These are phyloP conservation scores for Hypoxylon rickii DNA, from an alignment of 495 filamentous ascomycete species.

Conservation along the genomic window DNA sequence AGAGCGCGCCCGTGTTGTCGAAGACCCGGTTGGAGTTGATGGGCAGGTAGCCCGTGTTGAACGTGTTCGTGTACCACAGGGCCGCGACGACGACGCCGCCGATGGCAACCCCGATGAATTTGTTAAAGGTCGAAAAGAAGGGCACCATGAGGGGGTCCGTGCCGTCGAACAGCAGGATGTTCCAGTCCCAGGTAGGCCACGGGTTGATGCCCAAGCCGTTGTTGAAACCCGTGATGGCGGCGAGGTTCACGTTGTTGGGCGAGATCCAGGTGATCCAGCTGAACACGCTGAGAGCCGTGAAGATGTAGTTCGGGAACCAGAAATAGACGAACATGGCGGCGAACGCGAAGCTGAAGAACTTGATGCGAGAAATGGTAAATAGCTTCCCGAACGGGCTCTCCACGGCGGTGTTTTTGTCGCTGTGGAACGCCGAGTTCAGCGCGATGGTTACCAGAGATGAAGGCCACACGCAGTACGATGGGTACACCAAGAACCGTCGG, in stretches of 20 bases:
- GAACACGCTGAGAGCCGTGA: conserved; percentile 43
- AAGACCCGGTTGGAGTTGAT: conserved; percentile 47
- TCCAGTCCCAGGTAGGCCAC: conserved; percentile 50
- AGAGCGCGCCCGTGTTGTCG: conserved; percentile 43
- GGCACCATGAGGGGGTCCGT: conserved; percentile 50
- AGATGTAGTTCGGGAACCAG: conserved; percentile 52
- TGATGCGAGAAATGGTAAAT: conserved; percentile 42
- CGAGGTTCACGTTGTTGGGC: conserved; percentile 41
- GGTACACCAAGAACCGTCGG: conserved; percentile 61
- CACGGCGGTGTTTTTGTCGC: conserved; percentile 36
- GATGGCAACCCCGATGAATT: conserved; percentile 40
- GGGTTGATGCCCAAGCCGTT: conserved; percentile 47
- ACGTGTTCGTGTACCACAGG: conserved; percentile 47
- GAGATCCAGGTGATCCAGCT: conserved; percentile 52
- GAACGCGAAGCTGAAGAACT: conserved; percentile 43
- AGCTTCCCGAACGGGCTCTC: conserved; percentile 41
- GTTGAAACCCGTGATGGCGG: conserved; percentile 37
- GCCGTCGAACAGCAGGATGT: conserved; percentile 37
- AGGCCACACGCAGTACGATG: conserved; percentile 51
- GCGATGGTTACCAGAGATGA: conserved; percentile 50
- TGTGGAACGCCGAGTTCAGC: conserved; percentile 50
- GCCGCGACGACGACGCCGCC: conserved; percentile 39
- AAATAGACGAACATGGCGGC: conserved; percentile 48
- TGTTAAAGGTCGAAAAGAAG: conserved; percentile 51
- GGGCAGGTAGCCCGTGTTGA: conserved; percentile 45